Percentiles rank a stretch among this genome's conserved stretches.
phyloP scores from a whole-genome alignment of 192 early-diverging fungal species.

The Entomortierella beljakovae region DNA sequence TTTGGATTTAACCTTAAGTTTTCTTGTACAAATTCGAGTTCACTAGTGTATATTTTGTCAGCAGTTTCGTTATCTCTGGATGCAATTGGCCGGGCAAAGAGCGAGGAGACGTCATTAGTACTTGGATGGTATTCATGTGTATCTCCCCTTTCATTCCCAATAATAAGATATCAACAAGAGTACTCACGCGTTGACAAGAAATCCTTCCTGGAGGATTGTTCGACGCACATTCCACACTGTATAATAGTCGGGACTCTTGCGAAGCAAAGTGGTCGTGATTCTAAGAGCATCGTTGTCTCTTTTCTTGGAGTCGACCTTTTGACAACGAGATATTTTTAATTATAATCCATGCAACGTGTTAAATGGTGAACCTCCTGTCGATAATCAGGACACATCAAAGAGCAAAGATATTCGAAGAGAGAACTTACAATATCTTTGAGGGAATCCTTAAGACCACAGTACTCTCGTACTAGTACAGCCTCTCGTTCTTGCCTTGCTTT shows the following conservation, averaged over 20 bases:
- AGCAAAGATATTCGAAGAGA: neutral
- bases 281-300: conserved; percentile 66
- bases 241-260: conserved; percentile 92
- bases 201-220: conserved; percentile 68
- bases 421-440: conserved; percentile 33
- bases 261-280: conserved; percentile 77
- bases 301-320: conserved; percentile 48
- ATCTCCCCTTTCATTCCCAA: neutral
- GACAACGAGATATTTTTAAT: neutral
- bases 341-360: neutral
- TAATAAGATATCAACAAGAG: conserved; percentile 14
- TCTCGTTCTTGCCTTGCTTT: conserved; percentile 41
- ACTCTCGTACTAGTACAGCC: conserved; percentile 24
- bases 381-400: neutral
- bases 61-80: conserved; percentile 53
- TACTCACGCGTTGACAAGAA: conserved; percentile 53
- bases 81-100: neutral
- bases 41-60: conserved; percentile 61
- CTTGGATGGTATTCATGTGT: neutral
- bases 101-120: conserved; percentile 17
- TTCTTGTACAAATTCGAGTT: conserved; percentile 83
- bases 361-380: neutral
- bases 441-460: conserved; percentile 33
- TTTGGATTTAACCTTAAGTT: conserved; percentile 85
- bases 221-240: conserved; percentile 96